Evolutionary conservation across 2,329 filamentous ascomycete genomes (phyloP).

Genomic region (Beauveria scarabaeidicola): DNA sequence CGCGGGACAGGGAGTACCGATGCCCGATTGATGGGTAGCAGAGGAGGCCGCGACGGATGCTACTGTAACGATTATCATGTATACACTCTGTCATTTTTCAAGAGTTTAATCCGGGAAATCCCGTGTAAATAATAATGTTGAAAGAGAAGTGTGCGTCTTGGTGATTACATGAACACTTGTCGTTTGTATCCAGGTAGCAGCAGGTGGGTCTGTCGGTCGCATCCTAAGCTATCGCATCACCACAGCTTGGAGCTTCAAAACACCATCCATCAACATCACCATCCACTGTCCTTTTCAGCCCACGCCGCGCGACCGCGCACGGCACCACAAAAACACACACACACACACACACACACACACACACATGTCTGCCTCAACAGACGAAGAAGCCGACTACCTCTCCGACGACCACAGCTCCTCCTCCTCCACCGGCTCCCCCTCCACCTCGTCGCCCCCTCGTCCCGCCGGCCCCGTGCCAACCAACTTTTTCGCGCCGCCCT

Average conservation of each 20-base stretch:
- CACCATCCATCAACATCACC: not conserved
- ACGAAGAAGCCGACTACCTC: constrained; percentile 29
- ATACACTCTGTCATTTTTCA: not conserved
- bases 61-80: constrained; percentile 4
- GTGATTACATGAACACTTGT: not conserved
- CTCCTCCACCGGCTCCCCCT: constrained; percentile 6
- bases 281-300: not conserved
- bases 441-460: constrained; percentile 24
- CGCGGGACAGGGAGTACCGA: constrained; percentile 40
- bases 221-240: not conserved
- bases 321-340: not conserved
- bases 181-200: not conserved
- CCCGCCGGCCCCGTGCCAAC: constrained; percentile 35
- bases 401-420: constrained; percentile 24
- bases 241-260: not conserved
- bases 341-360: not conserved
- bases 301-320: not conserved
- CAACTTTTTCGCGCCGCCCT: constrained; percentile 66
- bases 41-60: not conserved
- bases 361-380: constrained; percentile 26
- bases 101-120: not conserved
- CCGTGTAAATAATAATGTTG: not conserved
- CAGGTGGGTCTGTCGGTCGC: not conserved
- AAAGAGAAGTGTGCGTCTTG: not conserved
- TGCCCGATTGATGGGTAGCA: constrained; percentile 49